Conservation (phyloP, 345 rosid genomes). For the Salix dunnii region DNA sequence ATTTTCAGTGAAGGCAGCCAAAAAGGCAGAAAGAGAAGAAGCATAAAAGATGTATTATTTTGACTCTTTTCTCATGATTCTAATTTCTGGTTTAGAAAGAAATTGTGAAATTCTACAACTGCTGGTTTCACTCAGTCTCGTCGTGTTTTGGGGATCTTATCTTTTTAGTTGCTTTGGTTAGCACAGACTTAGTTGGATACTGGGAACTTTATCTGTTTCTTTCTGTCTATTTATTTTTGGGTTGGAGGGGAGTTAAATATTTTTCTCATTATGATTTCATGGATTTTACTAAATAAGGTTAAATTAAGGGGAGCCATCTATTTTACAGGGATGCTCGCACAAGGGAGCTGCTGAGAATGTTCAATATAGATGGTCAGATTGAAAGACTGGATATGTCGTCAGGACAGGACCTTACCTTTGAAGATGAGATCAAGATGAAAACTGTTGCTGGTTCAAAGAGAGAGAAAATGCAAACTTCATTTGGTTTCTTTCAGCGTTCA, state of each 20-base stretch:
- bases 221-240: not conserved
- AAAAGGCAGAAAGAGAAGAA: not conserved
- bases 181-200: not conserved
- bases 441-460: constrained; percentile 62
- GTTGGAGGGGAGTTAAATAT: not conserved
- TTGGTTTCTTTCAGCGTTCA: constrained; percentile 93
- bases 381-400: constrained; percentile 65
- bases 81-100: not conserved
- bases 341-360: constrained; percentile 77
- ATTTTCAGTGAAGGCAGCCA: not conserved
- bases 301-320: not conserved
- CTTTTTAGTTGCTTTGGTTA: not conserved
- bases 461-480: constrained; percentile 57
- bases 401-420: constrained; percentile 25
- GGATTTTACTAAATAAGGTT: not conserved
- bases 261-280: not conserved
- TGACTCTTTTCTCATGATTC: not conserved
- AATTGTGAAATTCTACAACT: not conserved
- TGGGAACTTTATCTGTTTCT: not conserved
- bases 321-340: constrained; percentile 86
- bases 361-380: constrained; percentile 81
- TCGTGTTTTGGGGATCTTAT: not conserved
- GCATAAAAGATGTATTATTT: not conserved
- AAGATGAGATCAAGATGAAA: constrained; percentile 80
- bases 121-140: not conserved